Evolutionary conservation across 2,329 filamentous ascomycete genomes (phyloP).

Genomic region (Diplodia scrobiculata): DNA sequence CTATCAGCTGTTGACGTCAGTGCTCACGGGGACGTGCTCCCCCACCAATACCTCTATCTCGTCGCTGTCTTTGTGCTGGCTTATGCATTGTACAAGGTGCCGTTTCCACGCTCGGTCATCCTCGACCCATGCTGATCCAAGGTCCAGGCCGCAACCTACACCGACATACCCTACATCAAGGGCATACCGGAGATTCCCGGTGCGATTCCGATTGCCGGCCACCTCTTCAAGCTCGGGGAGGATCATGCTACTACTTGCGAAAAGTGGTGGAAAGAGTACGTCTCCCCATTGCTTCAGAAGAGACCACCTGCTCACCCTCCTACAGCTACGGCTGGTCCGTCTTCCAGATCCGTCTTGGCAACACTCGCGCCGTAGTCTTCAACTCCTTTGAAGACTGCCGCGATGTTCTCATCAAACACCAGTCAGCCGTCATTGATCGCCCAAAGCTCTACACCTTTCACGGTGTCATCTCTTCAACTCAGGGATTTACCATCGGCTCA

Average conservation of each 20-base stretch:
- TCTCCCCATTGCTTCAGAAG: neutral
- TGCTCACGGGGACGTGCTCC: constrained; percentile 11
- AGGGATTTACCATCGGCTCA: constrained; percentile 60
- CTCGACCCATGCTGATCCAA: neutral
- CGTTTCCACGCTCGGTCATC: neutral
- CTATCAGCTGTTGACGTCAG: constrained; percentile 19
- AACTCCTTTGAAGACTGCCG: constrained; percentile 58
- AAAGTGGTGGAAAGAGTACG: constrained; percentile 52
- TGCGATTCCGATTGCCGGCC: constrained; percentile 54
- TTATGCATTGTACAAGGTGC: constrained; percentile 17
- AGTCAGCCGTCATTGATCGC: constrained; percentile 55
- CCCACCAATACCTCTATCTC: constrained; percentile 15
- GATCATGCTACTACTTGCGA: constrained; percentile 58
- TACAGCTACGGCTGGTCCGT: constrained; percentile 51
- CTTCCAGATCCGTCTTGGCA: constrained; percentile 58
- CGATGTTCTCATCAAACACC: constrained; percentile 54
- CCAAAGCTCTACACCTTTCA: constrained; percentile 59
- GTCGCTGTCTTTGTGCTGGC: neutral
- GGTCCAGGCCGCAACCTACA: constrained; percentile 37
- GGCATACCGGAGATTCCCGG: constrained; percentile 56
- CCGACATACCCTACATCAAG: constrained; percentile 55
- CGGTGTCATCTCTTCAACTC: constrained; percentile 55
- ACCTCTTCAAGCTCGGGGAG: constrained; percentile 56
- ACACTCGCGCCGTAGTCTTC: constrained; percentile 56
- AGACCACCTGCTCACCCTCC: constrained; percentile 36